A percentile compares a stretch with the other conserved stretches of the same genome.
Evolutionary conservation across 2,329 filamentous ascomycete genomes (phyloP).

Genomic region (Tolypocladium cylindrosporum): DNA sequence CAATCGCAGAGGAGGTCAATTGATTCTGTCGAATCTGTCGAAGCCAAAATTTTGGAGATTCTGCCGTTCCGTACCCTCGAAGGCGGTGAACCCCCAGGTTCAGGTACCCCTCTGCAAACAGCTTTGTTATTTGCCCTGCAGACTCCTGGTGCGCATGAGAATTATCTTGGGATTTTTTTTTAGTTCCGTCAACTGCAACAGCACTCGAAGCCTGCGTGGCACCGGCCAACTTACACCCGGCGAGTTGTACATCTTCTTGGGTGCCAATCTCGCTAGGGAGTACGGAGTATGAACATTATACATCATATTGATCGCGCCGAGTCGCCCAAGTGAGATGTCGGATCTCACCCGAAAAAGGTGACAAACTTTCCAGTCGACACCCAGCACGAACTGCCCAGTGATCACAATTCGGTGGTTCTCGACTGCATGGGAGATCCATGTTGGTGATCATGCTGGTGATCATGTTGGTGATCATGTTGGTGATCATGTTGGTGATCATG

Average conservation of each 20-base stretch:
- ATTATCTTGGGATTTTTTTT: no score
- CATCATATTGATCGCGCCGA: no score
- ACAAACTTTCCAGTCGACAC: background rate
- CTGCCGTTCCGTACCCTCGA: slow-evolving; percentile 9
- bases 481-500: no score
- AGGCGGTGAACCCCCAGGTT: slow-evolving; percentile 9
- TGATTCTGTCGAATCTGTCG: background rate
- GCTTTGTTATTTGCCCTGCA: background rate
- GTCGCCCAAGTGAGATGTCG: no score
- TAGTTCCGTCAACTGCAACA: no score
- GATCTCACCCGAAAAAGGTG: background rate
- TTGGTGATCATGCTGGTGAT: background rate
- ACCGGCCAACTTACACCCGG: no score
- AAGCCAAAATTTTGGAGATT: slow-evolving; percentile 12
- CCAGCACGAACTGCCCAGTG: background rate
- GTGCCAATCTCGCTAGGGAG: no score
- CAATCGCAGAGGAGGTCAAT: background rate
- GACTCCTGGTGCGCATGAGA: no score
- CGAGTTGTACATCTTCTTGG: no score
- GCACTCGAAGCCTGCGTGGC: no score
- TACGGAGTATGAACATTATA: no score
- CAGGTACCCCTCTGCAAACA: background rate
- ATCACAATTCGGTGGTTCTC: background rate
- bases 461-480: no score
- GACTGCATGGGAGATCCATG: background rate